Base-by-base conservation (phyloP, 2,329 filamentous ascomycete species). In the Arthrobotrys pseudoclavata region DNA sequence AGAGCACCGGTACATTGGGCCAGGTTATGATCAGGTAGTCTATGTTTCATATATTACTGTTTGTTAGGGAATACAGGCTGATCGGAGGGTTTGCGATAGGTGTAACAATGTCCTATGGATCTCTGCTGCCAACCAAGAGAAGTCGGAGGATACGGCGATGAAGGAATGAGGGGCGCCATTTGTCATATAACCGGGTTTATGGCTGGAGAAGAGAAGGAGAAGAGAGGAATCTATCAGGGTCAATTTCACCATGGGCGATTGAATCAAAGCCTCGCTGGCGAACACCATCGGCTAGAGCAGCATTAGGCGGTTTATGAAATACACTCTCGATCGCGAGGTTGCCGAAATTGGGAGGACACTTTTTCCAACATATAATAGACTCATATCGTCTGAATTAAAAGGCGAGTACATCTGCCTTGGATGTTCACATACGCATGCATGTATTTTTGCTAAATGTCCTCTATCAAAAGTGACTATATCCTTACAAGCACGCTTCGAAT, bases 51-150 rank as follows among this genome's bases (percentile, higher is more conserved):
- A 12, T n/a, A 48, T 37, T 47, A 29, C n/a, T 2, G 10, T 18
- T n/a, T 29, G n/a, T 47, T 6, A 13, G 18, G 31, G 24, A 10
- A 37, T 50, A 20, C 20, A 45, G 42, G 48, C 60, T 71, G 15
- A 55, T 37, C 29, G 9, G 48, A 45, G 9, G 20, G 45, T 34
- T 18, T 29, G 9, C 29, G 48, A n/a, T 31, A 93, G 92, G 83
- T 96, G 94, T 86, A 98, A 98, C 86, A 98, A 98, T 83, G 95
- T 98, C n/a, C 87, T 98, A 55, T 98, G 93, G 91, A 95, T 98
- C 82, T 67, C 42, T 40, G 74, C 74, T 7, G 74, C 74, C 40
- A 68, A 71, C 45, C 74, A 77, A 42, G 62, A 71, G 18, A 77
- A 71, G 24, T 88, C 87, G 40, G 87, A 86, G 48, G 87, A 86